These are phyloP conservation scores for Yueomyces sp. DNA, from an alignment of 805 yeast genomes.

Conservation along the genomic window DNA sequence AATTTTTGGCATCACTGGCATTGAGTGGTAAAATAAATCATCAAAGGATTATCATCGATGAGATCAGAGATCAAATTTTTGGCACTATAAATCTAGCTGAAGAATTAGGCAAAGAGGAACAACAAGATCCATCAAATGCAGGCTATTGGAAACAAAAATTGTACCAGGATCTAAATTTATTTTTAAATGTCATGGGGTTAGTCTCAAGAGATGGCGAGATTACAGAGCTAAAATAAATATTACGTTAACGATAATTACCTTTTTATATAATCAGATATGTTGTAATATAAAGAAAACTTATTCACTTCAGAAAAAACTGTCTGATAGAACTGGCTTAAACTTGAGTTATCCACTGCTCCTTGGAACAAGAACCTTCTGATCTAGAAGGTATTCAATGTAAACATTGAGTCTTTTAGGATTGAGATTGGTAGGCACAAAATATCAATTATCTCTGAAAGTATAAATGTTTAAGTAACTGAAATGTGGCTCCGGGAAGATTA, in stretches of 20 bases:
- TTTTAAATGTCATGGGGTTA: constrained; percentile 91
- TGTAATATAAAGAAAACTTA: background rate
- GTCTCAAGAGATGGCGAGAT: constrained; percentile 85
- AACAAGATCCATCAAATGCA: constrained; percentile 23
- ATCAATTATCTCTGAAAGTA: no score
- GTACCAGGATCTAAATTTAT: constrained; percentile 73
- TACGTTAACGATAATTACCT: background rate
- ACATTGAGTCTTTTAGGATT: no score
- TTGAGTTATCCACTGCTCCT: no score
- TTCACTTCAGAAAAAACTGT: background rate
- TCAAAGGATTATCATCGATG: constrained; percentile 88
- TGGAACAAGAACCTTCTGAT: no score
- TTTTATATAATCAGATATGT: background rate
- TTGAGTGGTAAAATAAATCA: constrained; percentile 82
- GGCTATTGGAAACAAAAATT: constrained; percentile 40
- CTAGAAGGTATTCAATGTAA: no score
- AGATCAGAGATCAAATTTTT: constrained; percentile 84
- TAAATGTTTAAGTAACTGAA: no score
- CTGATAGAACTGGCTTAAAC: background rate
- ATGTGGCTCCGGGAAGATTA: no score
- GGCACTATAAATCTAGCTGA: constrained; percentile 75
- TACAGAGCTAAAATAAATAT: constrained; percentile 44
- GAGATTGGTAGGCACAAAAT: no score
- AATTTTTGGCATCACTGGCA: constrained; percentile 86
- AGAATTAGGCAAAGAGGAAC: constrained; percentile 21